Evolutionary conservation across 805 yeast genomes (phyloP).

Genomic region (Yarrowia divulgata): DNA sequence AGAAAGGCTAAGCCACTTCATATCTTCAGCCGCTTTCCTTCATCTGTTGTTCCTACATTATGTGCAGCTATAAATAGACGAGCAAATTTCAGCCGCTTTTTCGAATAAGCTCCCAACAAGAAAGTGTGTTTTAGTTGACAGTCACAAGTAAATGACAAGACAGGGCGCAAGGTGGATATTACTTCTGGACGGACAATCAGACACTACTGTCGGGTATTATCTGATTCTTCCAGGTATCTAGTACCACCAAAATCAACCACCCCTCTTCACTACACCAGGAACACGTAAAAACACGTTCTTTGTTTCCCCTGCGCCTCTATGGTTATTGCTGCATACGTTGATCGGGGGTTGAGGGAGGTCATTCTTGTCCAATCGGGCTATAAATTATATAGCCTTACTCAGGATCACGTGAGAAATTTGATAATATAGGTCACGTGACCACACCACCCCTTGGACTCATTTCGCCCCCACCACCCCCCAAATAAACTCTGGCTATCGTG

Average conservation of each 20-base stretch:
- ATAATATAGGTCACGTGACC: not conserved
- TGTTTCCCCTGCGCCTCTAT: not conserved
- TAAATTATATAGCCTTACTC: not conserved
- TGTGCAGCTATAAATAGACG: not conserved
- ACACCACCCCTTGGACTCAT: not conserved
- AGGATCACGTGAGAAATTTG: not conserved
- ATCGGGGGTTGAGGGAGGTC: not conserved
- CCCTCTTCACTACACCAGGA: too few relatives aligned
- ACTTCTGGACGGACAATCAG: too few relatives aligned
- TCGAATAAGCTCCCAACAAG: not conserved
- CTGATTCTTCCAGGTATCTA: too few relatives aligned
- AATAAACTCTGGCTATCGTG: conserved; percentile 11
- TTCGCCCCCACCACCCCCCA: not conserved
- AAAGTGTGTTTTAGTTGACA: too few relatives aligned
- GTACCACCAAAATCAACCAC: too few relatives aligned
- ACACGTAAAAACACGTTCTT: conserved; percentile 7
- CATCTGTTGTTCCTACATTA: too few relatives aligned
- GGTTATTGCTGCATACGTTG: not conserved
- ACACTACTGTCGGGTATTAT: too few relatives aligned
- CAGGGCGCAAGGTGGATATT: too few relatives aligned
- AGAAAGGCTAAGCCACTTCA: too few relatives aligned
- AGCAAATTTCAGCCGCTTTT: conserved; percentile 16
- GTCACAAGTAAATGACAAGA: too few relatives aligned
- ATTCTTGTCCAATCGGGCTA: not conserved
- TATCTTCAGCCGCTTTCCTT: too few relatives aligned